phyloP scores from a whole-genome alignment of 352 stramenopile genomes.

The Nothophytophthora sp. region DNA sequence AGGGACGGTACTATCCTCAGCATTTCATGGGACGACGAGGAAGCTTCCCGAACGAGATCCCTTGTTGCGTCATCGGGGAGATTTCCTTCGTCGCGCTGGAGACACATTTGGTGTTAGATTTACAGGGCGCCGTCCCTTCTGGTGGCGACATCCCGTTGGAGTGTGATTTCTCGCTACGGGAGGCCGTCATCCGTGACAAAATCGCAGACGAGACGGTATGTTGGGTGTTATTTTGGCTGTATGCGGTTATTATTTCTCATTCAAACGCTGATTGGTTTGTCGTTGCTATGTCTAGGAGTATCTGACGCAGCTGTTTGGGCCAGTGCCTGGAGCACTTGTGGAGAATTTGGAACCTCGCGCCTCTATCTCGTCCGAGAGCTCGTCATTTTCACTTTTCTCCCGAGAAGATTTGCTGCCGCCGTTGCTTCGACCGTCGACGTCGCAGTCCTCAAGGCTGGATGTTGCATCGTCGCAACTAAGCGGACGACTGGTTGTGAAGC shows the following conservation, averaged over 20 bases:
- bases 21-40: slow-evolving; percentile 32
- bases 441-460: slow-evolving; percentile 19
- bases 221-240: slow-evolving; percentile 1
- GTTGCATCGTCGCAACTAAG: slow-evolving; percentile 29
- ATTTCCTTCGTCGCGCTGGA: slow-evolving; percentile 27
- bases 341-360: slow-evolving; percentile 23
- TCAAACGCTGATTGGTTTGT: slow-evolving; percentile 14
- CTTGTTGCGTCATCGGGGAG: slow-evolving; percentile 41
- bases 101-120: slow-evolving; percentile 18
- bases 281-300: slow-evolving; percentile 29
- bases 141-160: slow-evolving; percentile 14
- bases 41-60: slow-evolving; percentile 30
- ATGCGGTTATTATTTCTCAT: not conserved
- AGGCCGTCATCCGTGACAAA: slow-evolving; percentile 42
- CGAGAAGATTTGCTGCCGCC: slow-evolving; percentile 16
- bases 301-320: slow-evolving; percentile 38
- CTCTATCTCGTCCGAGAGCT: slow-evolving; percentile 27
- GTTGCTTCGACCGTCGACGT: slow-evolving; percentile 12
- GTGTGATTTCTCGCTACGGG: slow-evolving; percentile 49
- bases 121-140: slow-evolving; percentile 1
- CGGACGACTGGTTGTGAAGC: slow-evolving; percentile 21
- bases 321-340: slow-evolving; percentile 25
- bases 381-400: slow-evolving; percentile 28
- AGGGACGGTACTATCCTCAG: slow-evolving; percentile 25
- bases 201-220: slow-evolving; percentile 48